Percentiles rank a stretch among this genome's conserved stretches.
phyloP scores from a whole-genome alignment of 352 stramenopile genomes.

The Pythium inflatum region DNA sequence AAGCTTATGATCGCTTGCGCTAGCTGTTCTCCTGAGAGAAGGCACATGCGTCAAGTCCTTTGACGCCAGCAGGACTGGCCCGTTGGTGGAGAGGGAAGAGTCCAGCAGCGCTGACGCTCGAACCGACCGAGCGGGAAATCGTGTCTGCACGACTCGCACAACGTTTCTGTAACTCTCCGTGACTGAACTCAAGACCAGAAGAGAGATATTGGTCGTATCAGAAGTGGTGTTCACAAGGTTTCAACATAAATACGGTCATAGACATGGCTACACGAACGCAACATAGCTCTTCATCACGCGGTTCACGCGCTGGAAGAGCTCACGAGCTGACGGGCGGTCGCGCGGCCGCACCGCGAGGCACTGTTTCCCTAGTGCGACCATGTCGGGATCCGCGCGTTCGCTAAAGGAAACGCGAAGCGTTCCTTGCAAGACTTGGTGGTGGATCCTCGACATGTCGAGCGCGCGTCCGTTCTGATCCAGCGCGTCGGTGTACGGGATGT shows the following conservation, averaged over 20 bases:
- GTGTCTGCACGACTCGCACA: no score
- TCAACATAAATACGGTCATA: neutral
- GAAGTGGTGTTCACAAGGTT: neutral
- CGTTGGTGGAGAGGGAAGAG: no score
- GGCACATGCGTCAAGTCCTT: no score
- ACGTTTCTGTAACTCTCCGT: no score
- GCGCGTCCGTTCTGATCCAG: neutral
- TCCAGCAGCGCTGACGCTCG: no score
- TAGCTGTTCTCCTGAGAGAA: no score
- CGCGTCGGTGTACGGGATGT: slow-evolving; percentile 5
- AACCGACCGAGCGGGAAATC: no score
- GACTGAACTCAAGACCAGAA: no score
- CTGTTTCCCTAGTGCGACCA: neutral
- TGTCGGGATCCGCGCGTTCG: neutral
- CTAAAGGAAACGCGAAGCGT: slow-evolving; percentile 2
- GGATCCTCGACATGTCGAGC: neutral
- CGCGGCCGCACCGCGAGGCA: slow-evolving; percentile 4
- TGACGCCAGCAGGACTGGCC: no score
- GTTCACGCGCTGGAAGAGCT: slow-evolving; percentile 6
- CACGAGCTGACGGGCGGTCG: neutral
- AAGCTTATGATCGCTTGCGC: no score
- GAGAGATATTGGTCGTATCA: no score
- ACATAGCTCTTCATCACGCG: slow-evolving; percentile 13
- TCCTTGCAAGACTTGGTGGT: slow-evolving; percentile 2
- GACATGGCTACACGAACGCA: neutral